A percentile compares a stretch with the other conserved stretches of the same genome.
Conservation (phyloP, 495 filamentous ascomycete genomes). For the Xylona heveae region DNA sequence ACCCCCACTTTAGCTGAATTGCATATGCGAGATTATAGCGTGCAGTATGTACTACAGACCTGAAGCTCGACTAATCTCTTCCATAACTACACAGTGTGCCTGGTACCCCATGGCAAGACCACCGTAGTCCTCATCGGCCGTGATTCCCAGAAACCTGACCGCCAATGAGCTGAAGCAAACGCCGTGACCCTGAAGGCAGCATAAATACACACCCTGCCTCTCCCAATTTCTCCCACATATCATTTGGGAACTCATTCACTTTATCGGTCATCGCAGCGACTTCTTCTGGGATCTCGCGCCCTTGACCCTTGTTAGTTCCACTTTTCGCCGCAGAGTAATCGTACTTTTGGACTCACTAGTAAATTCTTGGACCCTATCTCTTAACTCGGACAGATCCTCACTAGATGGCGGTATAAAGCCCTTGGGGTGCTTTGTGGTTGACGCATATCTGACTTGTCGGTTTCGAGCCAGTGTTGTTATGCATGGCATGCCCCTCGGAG, state of each 20-base stretch:
- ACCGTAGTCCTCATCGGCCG: constrained; percentile 83
- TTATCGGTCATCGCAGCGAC: constrained; percentile 65
- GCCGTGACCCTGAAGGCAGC: no score
- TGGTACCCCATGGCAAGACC: constrained; percentile 89
- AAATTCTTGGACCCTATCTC: constrained; percentile 86
- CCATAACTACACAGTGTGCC: constrained; percentile 91
- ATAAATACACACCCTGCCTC: constrained; percentile 52
- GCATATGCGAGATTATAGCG: constrained; percentile 7
- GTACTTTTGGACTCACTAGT: constrained; percentile 31
- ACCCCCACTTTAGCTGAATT: constrained; percentile 2
- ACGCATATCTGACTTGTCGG: no score
- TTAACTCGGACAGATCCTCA: constrained; percentile 61
- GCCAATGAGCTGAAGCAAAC: background rate
- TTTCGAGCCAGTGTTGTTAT: no score
- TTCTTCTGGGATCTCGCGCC: constrained; percentile 60
- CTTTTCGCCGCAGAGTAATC: background rate
- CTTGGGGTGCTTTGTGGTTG: constrained; percentile 66
- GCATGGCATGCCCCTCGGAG: no score
- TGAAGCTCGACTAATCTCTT: constrained; percentile 56
- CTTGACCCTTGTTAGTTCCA: constrained; percentile 9
- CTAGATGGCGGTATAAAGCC: constrained; percentile 58
- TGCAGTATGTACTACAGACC: constrained; percentile 24
- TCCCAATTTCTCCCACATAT: constrained; percentile 89
- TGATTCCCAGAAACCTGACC: constrained; percentile 64
- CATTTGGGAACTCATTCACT: constrained; percentile 66